Percentiles rank a stretch among this genome's conserved stretches.
Evolutionary conservation across 345 rosid species (phyloP).

Genomic region (Dipteronia dyeriana): DNA sequence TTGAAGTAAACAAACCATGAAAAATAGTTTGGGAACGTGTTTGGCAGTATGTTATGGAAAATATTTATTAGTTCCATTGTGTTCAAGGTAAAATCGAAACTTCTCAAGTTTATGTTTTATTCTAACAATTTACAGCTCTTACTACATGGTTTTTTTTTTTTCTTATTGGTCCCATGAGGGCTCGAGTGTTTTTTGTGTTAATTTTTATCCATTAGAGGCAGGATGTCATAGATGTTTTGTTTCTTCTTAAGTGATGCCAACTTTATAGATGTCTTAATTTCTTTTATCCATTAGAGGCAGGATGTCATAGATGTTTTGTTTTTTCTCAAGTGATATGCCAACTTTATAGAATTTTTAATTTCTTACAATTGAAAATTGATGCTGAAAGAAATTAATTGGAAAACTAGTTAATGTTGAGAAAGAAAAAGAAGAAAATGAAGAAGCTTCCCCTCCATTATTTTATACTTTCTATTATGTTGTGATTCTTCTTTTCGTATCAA

Average conservation of each 20-base stretch:
- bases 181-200: too few relatives aligned
- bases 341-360: background rate
- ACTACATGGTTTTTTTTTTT: too few relatives aligned
- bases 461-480: conserved; percentile 10
- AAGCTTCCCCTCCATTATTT: background rate
- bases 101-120: background rate
- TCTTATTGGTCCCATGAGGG: background rate
- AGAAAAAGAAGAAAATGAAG: background rate
- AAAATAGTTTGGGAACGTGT: background rate
- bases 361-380: background rate
- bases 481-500: background rate
- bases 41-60: background rate
- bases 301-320: background rate
- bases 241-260: background rate
- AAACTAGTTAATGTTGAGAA: background rate
- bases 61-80: background rate
- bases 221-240: background rate
- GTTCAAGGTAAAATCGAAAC: background rate
- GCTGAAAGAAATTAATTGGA: background rate
- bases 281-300: too few relatives aligned
- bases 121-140: background rate
- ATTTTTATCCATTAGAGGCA: too few relatives aligned
- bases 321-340: background rate
- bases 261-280: background rate
- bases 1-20: background rate